Conservation (phyloP, 345 rosid genomes). For the Brassica rapa region DNA sequence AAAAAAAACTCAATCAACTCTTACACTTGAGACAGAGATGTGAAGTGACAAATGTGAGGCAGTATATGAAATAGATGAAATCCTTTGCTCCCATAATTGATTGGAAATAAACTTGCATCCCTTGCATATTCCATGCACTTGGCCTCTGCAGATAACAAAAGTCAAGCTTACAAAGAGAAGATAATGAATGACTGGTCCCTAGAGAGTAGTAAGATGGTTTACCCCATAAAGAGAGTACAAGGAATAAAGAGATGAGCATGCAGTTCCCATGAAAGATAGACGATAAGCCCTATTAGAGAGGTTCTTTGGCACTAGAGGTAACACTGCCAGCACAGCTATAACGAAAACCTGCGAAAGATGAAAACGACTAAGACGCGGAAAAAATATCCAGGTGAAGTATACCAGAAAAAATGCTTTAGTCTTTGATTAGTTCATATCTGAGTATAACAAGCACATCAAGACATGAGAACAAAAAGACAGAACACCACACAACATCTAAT, state of each 20-base stretch:
- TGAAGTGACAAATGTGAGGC: conserved; percentile 85
- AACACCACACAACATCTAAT: neutral
- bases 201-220: conserved; percentile 31
- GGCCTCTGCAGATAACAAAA: conserved; percentile 62
- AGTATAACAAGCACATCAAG: conserved; percentile 1
- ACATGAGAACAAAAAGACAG: neutral
- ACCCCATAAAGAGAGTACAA: conserved; percentile 93
- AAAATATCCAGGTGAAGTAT: neutral
- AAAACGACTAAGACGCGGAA: neutral
- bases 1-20: conserved; percentile 27
- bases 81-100: conserved; percentile 82
- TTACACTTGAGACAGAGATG: conserved; percentile 88
- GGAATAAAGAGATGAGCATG: conserved; percentile 83
- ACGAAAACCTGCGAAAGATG: conserved; percentile 69
- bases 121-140: conserved; percentile 88
- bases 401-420: neutral
- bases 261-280: conserved; percentile 90
- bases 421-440: neutral
- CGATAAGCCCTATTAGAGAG: conserved; percentile 88
- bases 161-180: neutral
- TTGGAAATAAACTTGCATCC: conserved; percentile 80
- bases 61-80: conserved; percentile 87
- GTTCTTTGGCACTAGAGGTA: conserved; percentile 72
- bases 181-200: conserved; percentile 9
- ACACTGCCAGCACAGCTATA: conserved; percentile 83